A percentile compares a stretch with the other conserved stretches of the same genome.
These are phyloP conservation scores for Apiospora aurea DNA, from an alignment of 2,329 filamentous ascomycete genomes.

Conservation along the genomic window DNA sequence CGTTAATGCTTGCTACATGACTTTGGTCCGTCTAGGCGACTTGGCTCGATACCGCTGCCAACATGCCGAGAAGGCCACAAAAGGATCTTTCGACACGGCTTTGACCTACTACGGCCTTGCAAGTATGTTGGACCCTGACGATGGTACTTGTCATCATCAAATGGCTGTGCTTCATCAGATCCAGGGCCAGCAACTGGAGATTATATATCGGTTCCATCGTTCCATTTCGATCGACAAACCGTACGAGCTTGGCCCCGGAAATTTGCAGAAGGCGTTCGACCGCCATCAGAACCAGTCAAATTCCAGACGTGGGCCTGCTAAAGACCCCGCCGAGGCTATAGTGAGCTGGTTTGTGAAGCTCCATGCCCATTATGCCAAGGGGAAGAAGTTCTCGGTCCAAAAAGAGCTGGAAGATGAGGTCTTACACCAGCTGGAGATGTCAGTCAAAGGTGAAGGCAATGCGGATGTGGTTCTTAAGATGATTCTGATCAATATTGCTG, in stretches of 20 bases:
- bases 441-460: constrained; percentile 69
- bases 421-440: constrained; percentile 75
- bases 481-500: constrained; percentile 84
- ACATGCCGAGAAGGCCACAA: constrained; percentile 67
- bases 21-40: constrained; percentile 87
- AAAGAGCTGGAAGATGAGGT: constrained; percentile 87
- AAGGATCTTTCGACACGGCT: constrained; percentile 79
- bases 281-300: constrained; percentile 51
- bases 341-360: constrained; percentile 84
- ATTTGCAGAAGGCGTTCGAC: constrained; percentile 81
- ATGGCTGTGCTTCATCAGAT: constrained; percentile 84
- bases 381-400: constrained; percentile 75
- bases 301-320: constrained; percentile 45
- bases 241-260: constrained; percentile 75
- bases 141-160: constrained; percentile 87
- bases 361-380: constrained; percentile 84
- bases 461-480: constrained; percentile 78
- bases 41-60: constrained; percentile 86
- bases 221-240: constrained; percentile 78
- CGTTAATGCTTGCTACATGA: constrained; percentile 78
- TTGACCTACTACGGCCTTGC: constrained; percentile 87
- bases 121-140: constrained; percentile 76
- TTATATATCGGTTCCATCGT: constrained; percentile 89
- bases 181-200: constrained; percentile 79
- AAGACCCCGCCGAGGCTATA: constrained; percentile 69